A percentile compares a stretch with the other conserved stretches of the same genome.
phyloP scores from a whole-genome alignment of 345 rosid genomes.

The Aquilaria yunnanensis region DNA sequence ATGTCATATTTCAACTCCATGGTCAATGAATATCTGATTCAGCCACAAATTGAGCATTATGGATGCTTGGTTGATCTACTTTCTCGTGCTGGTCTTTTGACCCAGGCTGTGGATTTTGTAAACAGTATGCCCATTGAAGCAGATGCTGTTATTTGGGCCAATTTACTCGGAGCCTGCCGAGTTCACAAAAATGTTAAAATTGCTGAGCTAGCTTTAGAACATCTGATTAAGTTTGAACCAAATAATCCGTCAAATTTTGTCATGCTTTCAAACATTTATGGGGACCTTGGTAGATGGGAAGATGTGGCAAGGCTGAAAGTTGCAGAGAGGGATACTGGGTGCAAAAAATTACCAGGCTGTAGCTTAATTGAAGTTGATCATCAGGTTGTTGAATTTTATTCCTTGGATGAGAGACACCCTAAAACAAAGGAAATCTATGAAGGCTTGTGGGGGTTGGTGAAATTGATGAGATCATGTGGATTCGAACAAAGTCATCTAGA shows the following conservation, averaged over 20 bases:
- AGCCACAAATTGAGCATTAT: conserved; percentile 77
- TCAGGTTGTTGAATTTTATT: conserved; percentile 60
- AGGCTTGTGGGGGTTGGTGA: conserved; percentile 41
- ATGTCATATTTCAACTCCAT: conserved; percentile 59
- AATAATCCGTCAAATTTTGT: conserved; percentile 68
- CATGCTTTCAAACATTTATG: conserved; percentile 71
- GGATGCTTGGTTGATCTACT: conserved; percentile 87
- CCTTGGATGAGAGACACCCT: conserved; percentile 64
- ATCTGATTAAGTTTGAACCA: conserved; percentile 58
- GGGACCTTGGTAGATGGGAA: conserved; percentile 61
- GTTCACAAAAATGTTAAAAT: conserved; percentile 61
- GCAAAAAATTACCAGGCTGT: conserved; percentile 68
- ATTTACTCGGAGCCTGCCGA: conserved; percentile 74
- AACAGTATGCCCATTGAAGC: conserved; percentile 59
- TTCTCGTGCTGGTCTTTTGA: conserved; percentile 63
- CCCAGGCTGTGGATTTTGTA: conserved; percentile 66
- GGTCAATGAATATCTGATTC: conserved; percentile 47
- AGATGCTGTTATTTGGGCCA: conserved; percentile 80
- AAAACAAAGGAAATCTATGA: conserved; percentile 40
- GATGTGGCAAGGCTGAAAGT: conserved; percentile 68
- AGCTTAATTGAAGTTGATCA: conserved; percentile 68
- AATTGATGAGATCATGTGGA: conserved; percentile 29
- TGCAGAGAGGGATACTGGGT: conserved; percentile 77
- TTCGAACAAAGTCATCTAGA: conserved; percentile 21
- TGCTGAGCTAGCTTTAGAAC: conserved; percentile 63